These are phyloP conservation scores for Marchantia polymorpha DNA, from an alignment of 225 moss, liverwort and hornwort species.

Conservation along the genomic window DNA sequence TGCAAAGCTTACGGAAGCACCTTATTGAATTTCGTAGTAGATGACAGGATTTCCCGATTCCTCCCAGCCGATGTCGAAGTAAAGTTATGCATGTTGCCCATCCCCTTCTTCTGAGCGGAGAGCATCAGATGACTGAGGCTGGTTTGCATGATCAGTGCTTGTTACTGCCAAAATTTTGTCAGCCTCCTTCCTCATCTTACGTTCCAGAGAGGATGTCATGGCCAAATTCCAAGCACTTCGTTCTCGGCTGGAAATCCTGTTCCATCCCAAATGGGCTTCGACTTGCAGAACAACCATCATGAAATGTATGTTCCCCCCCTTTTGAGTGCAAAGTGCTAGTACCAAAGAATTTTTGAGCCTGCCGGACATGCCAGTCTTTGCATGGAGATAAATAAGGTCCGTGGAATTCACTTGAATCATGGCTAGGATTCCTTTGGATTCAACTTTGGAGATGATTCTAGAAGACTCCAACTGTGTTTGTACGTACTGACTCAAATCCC, in stretches of 20 bases:
- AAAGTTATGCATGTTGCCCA: too few species aligned
- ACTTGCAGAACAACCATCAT: slow-evolving; percentile 16
- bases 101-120: not conserved
- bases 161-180: not conserved
- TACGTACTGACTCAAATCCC: not conserved
- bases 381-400: slow-evolving; percentile 14
- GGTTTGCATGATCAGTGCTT: not conserved
- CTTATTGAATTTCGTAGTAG: too few species aligned
- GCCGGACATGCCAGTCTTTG: slow-evolving; percentile 10
- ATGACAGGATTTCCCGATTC: too few species aligned
- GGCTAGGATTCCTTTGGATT: slow-evolving; percentile 4
- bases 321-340: slow-evolving; percentile 11
- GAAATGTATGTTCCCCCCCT: slow-evolving; percentile 9
- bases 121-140: not conserved
- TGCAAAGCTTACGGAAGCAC: too few species aligned
- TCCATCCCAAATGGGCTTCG: slow-evolving; percentile 22
- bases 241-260: not conserved
- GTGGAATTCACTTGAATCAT: slow-evolving; percentile 18
- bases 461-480: slow-evolving; percentile 11
- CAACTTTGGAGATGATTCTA: slow-evolving; percentile 5
- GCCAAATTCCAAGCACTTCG: slow-evolving; percentile 11
- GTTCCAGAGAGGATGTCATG: slow-evolving; percentile 20
- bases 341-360: slow-evolving; percentile 2
- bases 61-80: too few species aligned
- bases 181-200: not conserved